Evolutionary conservation across 2,329 filamentous ascomycete species (phyloP).

Genomic region (Pseudogymnoascus sp.): DNA sequence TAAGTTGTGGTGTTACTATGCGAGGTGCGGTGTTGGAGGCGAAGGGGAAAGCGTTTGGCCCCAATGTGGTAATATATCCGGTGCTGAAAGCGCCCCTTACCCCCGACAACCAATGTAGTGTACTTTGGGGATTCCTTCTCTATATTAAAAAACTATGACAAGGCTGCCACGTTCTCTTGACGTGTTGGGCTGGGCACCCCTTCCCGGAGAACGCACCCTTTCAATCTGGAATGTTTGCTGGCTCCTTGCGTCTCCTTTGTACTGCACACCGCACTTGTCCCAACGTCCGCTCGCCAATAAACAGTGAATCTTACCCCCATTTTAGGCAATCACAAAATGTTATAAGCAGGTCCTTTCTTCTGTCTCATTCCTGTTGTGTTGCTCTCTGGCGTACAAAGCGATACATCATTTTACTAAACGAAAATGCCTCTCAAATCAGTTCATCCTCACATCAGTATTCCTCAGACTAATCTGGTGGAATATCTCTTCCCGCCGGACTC

Average conservation of each 20-base stretch:
- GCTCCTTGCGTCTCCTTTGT: neutral
- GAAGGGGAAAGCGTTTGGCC: neutral
- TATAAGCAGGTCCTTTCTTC: neutral
- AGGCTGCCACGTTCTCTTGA: neutral
- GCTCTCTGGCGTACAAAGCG: neutral
- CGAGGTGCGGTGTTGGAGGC: neutral
- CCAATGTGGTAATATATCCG: neutral
- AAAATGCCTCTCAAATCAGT: conserved; percentile 20
- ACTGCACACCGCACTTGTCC: neutral
- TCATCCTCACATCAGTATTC: conserved; percentile 17
- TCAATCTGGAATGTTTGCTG: neutral
- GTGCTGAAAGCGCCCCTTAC: neutral
- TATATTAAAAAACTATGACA: neutral
- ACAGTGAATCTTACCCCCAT: neutral
- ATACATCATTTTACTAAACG: neutral
- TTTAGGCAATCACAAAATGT: neutral
- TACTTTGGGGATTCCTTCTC: neutral
- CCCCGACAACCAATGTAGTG: neutral
- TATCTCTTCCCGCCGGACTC: conserved; percentile 32
- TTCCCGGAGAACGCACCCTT: neutral
- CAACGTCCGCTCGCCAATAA: neutral
- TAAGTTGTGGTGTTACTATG: neutral
- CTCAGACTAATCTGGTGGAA: conserved; percentile 18
- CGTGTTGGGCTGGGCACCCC: neutral
- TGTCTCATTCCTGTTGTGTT: neutral